These are phyloP conservation scores for Candida nitratophila DNA, from an alignment of 805 yeast genomes.

Conservation along the genomic window DNA sequence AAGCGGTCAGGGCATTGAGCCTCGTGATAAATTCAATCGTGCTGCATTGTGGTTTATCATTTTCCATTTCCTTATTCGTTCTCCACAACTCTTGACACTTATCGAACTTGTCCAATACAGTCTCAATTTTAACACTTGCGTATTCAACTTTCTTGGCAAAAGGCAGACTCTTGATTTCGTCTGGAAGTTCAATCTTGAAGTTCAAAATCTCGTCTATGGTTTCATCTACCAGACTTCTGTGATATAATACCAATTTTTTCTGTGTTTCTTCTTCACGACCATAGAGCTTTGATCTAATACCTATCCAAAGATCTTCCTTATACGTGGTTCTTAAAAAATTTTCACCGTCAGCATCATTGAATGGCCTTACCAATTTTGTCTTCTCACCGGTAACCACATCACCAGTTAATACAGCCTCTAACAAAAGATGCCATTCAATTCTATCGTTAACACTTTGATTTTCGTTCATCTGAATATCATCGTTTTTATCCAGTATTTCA, in stretches of 20 bases:
- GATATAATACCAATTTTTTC: constrained; percentile 54
- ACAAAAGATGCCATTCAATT: constrained; percentile 94
- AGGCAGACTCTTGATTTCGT: constrained; percentile 11
- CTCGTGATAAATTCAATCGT: constrained; percentile 56
- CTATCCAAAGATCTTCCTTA: constrained; percentile 80
- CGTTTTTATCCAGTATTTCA: constrained; percentile 27
- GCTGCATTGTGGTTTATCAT: constrained; percentile 67
- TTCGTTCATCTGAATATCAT: constrained; percentile 25
- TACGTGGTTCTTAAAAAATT: constrained; percentile 45
- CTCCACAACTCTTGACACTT: constrained; percentile 74
- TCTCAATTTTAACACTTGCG: constrained; percentile 46
- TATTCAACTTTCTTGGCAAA: constrained; percentile 18
- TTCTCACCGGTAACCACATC: constrained; percentile 92
- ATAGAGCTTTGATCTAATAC: constrained; percentile 71
- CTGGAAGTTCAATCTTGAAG: constrained; percentile 48
- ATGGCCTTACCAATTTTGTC: constrained; percentile 56
- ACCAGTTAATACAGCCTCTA: constrained; percentile 84
- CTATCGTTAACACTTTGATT: constrained; percentile 52
- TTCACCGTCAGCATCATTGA: constrained; percentile 34
- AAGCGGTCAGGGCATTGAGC: constrained; percentile 73
- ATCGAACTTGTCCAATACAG: constrained; percentile 53
- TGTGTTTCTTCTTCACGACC: constrained; percentile 82
- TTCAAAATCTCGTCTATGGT: constrained; percentile 61
- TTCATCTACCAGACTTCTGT: constrained; percentile 67
- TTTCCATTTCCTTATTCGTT: constrained; percentile 67